Evolutionary conservation across 78 protist genomes (phyloP), one percentile per base, ranked within the genome.

Genomic region (Dictyostelium brefeldianum): DNA sequence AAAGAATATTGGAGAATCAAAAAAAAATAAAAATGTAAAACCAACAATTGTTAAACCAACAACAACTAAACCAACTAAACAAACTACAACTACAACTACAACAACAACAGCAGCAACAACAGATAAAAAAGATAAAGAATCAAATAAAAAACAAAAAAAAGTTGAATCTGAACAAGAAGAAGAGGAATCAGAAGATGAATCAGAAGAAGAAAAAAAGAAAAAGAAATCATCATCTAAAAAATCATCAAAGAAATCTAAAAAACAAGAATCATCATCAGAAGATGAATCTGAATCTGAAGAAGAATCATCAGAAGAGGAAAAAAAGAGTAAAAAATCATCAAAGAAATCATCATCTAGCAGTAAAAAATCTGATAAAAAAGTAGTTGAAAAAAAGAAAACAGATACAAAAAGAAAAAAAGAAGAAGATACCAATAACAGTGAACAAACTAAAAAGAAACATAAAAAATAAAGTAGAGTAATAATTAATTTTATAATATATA

Each of bases 191-290:
- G 20, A 48, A 74, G 47, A 57, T 14, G 29, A 43, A 48, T 75
- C 81, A 43, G 64, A 77, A 22, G 9, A 43, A 77, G 62, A 46
- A 0, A 27, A 43, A 25, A 27, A 77, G 11, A 50, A 50, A 7
- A 48, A 75, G 14, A 25, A 75, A 25, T 36, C 47, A 12, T 12
- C 43, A 14, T 4, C 17, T 5, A 75, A 75, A 12, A 50, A 70
- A 70, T 46, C 79, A n/a, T 59, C 69, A 59, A n/a, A 15, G 43
- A 20, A 14, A 67, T 71, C 79, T 46, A 71, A 77, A 50, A 77
- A 77, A 77, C 67, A 50, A 50, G 81, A 77, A 15, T 77, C 81
- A 48, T 75, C 81, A 77, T 43, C 57, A 8, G 64, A 77, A 25
- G 10, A 14, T 20, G 53, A 47, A 59, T 18, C 15, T 62, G 70